Conservation (phyloP, 108 stramenopile genomes). For the Chaetoceros tenuissimus region DNA sequence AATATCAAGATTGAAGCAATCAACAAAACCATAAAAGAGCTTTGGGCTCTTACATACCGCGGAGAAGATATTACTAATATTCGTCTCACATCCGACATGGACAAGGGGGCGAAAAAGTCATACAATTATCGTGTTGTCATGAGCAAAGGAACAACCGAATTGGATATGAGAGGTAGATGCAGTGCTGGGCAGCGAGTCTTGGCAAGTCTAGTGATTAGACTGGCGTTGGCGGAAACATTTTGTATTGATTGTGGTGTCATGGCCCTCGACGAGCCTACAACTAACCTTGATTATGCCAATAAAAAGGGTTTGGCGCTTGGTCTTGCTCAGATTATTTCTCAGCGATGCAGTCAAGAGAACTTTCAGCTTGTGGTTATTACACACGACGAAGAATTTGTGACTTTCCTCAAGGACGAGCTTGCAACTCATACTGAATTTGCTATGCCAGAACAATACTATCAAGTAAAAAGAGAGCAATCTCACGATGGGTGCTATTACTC, state of each 20-base stretch:
- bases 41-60: constrained; percentile 96
- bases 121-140: constrained; percentile 99
- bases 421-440: constrained; percentile 70
- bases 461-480: constrained; percentile 81
- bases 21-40: constrained; percentile 94
- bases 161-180: constrained; percentile 99
- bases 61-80: constrained; percentile 97
- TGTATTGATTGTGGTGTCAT: constrained; percentile 94
- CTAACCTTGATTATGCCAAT: constrained; percentile 92
- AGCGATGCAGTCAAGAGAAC: constrained; percentile 80
- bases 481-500: constrained; percentile 74
- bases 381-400: constrained; percentile 98
- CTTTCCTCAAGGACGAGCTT: constrained; percentile 88
- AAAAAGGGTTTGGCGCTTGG: constrained; percentile 92
- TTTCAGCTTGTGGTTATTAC: constrained; percentile 98
- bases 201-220: constrained; percentile 95
- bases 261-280: constrained; percentile 95
- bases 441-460: constrained; percentile 95
- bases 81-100: constrained; percentile 85
- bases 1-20: constrained; percentile 93
- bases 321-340: constrained; percentile 88
- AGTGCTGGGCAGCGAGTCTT: constrained; percentile 91
- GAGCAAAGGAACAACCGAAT: constrained; percentile 71
- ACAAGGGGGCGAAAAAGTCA: constrained; percentile 53
- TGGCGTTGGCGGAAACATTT: constrained; percentile 98